phyloP scores from a whole-genome alignment of 768 basidiomycete species.

The Rickenella mellea region DNA sequence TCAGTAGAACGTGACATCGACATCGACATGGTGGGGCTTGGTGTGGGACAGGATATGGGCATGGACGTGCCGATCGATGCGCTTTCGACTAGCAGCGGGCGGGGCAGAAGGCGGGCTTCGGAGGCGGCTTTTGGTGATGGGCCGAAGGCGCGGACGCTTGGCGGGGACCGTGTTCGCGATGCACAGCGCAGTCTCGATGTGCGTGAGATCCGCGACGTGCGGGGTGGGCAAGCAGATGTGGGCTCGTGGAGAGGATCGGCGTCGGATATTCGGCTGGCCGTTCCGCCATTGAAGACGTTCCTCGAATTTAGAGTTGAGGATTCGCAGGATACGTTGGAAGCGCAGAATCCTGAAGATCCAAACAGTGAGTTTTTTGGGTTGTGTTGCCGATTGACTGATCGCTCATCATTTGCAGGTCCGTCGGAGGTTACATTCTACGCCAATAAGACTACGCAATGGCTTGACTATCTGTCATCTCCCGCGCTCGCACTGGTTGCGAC shows the following conservation, averaged over 20 bases:
- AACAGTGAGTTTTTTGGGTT: slow-evolving; percentile 29
- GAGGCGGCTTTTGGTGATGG: slow-evolving; percentile 30
- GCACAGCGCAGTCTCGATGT: slow-evolving; percentile 31
- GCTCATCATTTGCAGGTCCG: slow-evolving; percentile 29
- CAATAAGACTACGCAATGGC: slow-evolving; percentile 71
- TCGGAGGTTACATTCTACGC: slow-evolving; percentile 59
- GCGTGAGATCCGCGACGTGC: slow-evolving; percentile 40
- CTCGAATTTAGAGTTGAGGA: slow-evolving; percentile 55
- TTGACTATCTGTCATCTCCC: slow-evolving; percentile 77
- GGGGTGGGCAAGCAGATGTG: slow-evolving; percentile 5
- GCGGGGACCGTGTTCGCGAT: slow-evolving; percentile 53
- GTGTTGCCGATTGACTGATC: neutral
- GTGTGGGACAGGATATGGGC: slow-evolving; percentile 32
- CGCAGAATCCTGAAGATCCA: slow-evolving; percentile 58
- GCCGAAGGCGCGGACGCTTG: slow-evolving; percentile 46
- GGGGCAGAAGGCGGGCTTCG: slow-evolving; percentile 41
- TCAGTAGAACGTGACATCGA: no score
- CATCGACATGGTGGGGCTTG: slow-evolving; percentile 3
- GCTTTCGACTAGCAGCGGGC: slow-evolving; percentile 23
- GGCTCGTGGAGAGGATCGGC: slow-evolving; percentile 6
- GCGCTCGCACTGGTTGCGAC: slow-evolving; percentile 62
- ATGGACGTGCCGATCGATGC: slow-evolving; percentile 41
- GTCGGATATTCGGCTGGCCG: slow-evolving; percentile 34
- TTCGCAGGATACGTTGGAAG: slow-evolving; percentile 64
- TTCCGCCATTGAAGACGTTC: slow-evolving; percentile 53